Conservation (phyloP, 768 basidiomycete species). For the Mycena galopus region DNA sequence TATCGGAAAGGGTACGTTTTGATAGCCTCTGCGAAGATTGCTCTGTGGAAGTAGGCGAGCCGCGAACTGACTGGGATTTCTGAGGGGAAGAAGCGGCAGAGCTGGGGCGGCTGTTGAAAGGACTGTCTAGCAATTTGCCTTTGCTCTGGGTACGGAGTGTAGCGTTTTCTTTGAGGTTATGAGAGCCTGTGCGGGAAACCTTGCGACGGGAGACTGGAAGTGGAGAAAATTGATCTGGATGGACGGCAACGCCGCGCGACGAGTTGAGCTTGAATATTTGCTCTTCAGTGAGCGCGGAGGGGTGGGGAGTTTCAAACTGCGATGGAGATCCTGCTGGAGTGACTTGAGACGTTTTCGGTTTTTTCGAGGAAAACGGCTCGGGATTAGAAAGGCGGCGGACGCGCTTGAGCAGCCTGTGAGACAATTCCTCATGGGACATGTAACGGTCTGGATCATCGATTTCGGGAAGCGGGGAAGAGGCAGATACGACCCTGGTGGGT, state of each 20-base stretch:
- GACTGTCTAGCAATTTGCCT: conserved; percentile 52
- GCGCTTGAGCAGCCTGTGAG: conserved; percentile 61
- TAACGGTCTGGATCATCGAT: conserved; percentile 40
- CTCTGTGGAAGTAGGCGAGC: neutral
- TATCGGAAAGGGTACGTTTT: conserved; percentile 57
- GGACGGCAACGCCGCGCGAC: conserved; percentile 36
- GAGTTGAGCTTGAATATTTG: conserved; percentile 41
- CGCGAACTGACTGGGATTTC: conserved; percentile 23
- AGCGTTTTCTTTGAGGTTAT: conserved; percentile 39
- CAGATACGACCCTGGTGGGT: conserved; percentile 18
- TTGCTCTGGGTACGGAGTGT: conserved; percentile 21
- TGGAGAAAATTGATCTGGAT: conserved; percentile 57
- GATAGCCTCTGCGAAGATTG: conserved; percentile 33
- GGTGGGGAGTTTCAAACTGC: conserved; percentile 40
- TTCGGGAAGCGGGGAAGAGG: conserved; percentile 38
- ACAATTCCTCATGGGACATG: conserved; percentile 56
- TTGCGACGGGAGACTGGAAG: conserved; percentile 53
- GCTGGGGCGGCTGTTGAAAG: conserved; percentile 60
- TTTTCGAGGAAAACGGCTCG: conserved; percentile 49
- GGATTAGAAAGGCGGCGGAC: conserved; percentile 52
- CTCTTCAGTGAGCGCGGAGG: conserved; percentile 45
- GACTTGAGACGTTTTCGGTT: conserved; percentile 43
- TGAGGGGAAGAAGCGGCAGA: conserved; percentile 56
- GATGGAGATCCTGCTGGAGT: conserved; percentile 28
- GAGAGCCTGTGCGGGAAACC: conserved; percentile 49